Evolutionary conservation across 2,329 filamentous ascomycete genomes (phyloP).

Genomic region (Paecilomyces dactylethromorphus): DNA sequence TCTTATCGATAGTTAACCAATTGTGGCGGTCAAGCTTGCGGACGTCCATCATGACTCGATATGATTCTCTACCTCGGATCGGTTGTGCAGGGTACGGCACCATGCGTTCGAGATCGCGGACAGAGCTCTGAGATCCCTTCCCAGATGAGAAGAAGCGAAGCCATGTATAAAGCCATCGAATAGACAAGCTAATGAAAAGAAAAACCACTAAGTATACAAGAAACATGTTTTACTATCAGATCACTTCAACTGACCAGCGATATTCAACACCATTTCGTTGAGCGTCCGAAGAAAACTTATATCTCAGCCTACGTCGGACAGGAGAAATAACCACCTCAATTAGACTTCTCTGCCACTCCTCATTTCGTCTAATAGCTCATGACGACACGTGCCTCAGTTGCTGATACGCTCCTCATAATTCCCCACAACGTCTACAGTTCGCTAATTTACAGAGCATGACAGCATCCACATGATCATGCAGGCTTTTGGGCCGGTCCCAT

Average conservation of each 20-base stretch:
- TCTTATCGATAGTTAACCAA: conserved; percentile 45
- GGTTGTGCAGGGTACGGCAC: conserved; percentile 31
- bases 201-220: conserved; percentile 22
- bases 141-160: neutral
- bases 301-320: neutral
- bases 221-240: conserved; percentile 24
- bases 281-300: neutral
- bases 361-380: neutral
- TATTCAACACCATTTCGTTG: neutral
- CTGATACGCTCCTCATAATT: conserved; percentile 19
- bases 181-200: conserved; percentile 20
- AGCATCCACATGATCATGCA: conserved; percentile 20
- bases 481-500: conserved; percentile 13
- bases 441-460: conserved; percentile 14
- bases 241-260: neutral
- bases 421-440: conserved; percentile 23
- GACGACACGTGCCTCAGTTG: conserved; percentile 9
- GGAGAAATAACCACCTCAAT: neutral
- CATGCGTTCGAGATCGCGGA: conserved; percentile 25
- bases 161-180: conserved; percentile 17
- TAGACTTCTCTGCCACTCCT: neutral
- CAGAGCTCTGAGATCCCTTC: conserved; percentile 4
- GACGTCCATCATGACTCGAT: conserved; percentile 43
- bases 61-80: conserved; percentile 32
- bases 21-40: conserved; percentile 38